Evolutionary conservation across 139 green algal genomes (phyloP).

Genomic region (Pleodorina starrii): DNA sequence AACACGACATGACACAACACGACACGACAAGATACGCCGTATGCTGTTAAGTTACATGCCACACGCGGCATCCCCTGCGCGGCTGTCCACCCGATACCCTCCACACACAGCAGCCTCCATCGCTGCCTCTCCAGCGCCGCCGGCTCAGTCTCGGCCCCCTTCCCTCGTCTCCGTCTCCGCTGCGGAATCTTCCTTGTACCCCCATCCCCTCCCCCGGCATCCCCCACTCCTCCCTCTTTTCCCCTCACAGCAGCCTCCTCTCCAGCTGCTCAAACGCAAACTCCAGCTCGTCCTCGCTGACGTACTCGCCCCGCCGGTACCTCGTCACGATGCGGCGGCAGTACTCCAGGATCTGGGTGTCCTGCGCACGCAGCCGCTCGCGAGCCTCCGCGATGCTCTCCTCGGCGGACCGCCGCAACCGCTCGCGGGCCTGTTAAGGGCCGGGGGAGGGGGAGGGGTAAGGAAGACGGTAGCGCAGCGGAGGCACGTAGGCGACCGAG

Average conservation of each 20-base stretch:
- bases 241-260: conserved; percentile 38
- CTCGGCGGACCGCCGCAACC: conserved; percentile 43
- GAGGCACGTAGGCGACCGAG: too few relatives aligned
- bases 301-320: conserved; percentile 64
- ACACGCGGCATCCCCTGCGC: too few relatives aligned
- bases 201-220: too few relatives aligned
- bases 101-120: background rate
- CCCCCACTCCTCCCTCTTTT: too few relatives aligned
- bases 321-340: conserved; percentile 57
- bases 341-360: conserved; percentile 35
- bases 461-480: too few relatives aligned
- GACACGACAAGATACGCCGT: too few relatives aligned
- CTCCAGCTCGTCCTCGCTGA: conserved; percentile 69
- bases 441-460: too few relatives aligned
- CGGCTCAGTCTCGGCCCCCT: background rate
- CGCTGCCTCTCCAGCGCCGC: background rate
- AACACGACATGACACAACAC: too few relatives aligned
- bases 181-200: too few relatives aligned
- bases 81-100: background rate
- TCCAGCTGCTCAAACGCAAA: conserved; percentile 70
- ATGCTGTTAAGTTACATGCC: too few relatives aligned
- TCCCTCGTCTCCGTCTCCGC: background rate
- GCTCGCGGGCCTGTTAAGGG: conserved; percentile 19
- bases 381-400: conserved; percentile 46
- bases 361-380: conserved; percentile 46